phyloP scores from a whole-genome alignment of 2,329 filamentous ascomycete genomes.

The Ascocoryne sarcoides region DNA sequence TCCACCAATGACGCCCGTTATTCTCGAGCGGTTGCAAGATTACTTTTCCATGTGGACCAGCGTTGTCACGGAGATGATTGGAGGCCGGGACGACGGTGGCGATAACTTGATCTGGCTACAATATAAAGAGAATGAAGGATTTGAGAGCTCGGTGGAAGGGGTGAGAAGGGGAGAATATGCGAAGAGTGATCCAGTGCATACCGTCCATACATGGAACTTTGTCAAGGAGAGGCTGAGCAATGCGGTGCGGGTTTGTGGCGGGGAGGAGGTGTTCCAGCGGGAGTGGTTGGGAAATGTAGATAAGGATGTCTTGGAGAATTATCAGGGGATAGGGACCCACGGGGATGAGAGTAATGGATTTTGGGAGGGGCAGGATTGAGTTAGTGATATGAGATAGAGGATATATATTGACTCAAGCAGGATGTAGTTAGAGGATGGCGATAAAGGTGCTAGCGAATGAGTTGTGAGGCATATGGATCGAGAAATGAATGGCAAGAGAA shows the following conservation, averaged over 20 bases:
- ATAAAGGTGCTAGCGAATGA: background rate
- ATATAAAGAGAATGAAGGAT: constrained; percentile 26
- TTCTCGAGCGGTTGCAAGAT: constrained; percentile 57
- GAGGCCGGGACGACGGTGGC: constrained; percentile 43
- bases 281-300: constrained; percentile 70
- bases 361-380: background rate
- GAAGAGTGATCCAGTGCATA: constrained; percentile 59
- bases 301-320: constrained; percentile 58
- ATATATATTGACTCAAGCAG: background rate
- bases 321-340: constrained; percentile 35
- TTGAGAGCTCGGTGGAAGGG: constrained; percentile 46
- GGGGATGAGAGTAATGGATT: constrained; percentile 4
- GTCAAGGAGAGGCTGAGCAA: constrained; percentile 52
- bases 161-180: constrained; percentile 17
- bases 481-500: no score
- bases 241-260: constrained; percentile 52
- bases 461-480: no score
- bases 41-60: constrained; percentile 70
- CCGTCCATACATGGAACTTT: constrained; percentile 54
- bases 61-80: constrained; percentile 56
- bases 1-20: constrained; percentile 42
- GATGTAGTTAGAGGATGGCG: background rate
- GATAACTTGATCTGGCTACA: constrained; percentile 43
- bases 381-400: background rate
- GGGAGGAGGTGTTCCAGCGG: constrained; percentile 55